Conservation (phyloP, 73 alveolate genomes). For the Stentor coeruleus region DNA sequence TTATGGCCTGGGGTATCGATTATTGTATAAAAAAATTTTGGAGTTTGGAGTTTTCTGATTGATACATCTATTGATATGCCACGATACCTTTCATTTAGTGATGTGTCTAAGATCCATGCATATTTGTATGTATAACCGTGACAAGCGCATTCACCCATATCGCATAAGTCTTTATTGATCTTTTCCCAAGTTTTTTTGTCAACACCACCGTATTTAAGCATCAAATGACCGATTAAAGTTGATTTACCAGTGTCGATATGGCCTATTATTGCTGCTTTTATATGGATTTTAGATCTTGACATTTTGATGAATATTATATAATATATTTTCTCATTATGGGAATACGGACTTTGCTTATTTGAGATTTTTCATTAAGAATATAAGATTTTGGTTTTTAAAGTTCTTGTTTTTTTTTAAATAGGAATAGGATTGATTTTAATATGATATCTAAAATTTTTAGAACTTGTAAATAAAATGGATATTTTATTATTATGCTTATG, state of each 20-base stretch:
- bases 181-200: too few relatives aligned
- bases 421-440: too few relatives aligned
- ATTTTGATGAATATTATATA: too few relatives aligned
- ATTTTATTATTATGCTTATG: too few relatives aligned
- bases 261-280: neutral
- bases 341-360: too few relatives aligned
- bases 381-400: too few relatives aligned
- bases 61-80: slow-evolving; percentile 51
- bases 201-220: neutral
- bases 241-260: slow-evolving; percentile 11
- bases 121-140: neutral
- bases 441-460: too few relatives aligned
- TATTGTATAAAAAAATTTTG: slow-evolving; percentile 43
- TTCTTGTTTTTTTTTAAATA: too few relatives aligned
- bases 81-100: slow-evolving; percentile 47
- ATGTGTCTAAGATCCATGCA: neutral
- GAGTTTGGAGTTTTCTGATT: slow-evolving; percentile 42
- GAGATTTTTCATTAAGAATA: too few relatives aligned
- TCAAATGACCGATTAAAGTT: neutral
- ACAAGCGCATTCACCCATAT: neutral
- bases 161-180: neutral
- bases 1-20: slow-evolving; percentile 77
- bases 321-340: too few relatives aligned
- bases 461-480: too few relatives aligned
- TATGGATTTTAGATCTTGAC: too few relatives aligned